Evolutionary conservation across 2,329 filamentous ascomycete genomes (phyloP).

Genomic region (Ampelomyces quisqualis): DNA sequence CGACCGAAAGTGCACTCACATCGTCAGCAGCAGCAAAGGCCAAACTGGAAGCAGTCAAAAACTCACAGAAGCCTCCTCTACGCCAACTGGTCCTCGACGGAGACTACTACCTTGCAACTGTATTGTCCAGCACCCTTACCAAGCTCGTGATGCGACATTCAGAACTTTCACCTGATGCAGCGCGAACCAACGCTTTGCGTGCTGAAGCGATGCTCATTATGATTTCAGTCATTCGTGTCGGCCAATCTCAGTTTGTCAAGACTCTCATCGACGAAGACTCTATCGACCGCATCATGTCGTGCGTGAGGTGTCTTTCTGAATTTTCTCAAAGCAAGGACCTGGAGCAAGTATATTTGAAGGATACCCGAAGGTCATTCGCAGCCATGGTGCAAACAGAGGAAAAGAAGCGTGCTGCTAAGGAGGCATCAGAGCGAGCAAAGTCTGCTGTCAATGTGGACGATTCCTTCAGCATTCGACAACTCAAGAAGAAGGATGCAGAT

Average conservation of each 20-base stretch:
- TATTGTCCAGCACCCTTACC: constrained; percentile 92
- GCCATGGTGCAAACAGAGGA: constrained; percentile 97
- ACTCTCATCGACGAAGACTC: constrained; percentile 97
- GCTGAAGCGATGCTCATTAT: constrained; percentile 99
- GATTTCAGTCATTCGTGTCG: constrained; percentile 97
- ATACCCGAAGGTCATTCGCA: constrained; percentile 92
- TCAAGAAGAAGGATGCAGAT: constrained; percentile 82
- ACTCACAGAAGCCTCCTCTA: constrained; percentile 92
- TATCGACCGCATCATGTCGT: constrained; percentile 97
- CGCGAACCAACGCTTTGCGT: constrained; percentile 87
- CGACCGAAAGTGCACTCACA: constrained; percentile 92
- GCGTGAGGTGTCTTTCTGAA: constrained; percentile 86
- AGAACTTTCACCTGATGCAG: constrained; percentile 82
- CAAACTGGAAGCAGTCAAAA: constrained; percentile 92
- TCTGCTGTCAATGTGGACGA: constrained; percentile 94
- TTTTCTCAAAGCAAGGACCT: constrained; percentile 88
- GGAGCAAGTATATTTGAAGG: constrained; percentile 88
- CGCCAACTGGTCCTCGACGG: constrained; percentile 90
- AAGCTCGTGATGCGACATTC: constrained; percentile 98
- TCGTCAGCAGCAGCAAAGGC: constrained; percentile 88
- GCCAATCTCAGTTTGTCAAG: constrained; percentile 98
- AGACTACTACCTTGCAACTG: constrained; percentile 93
- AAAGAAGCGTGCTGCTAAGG: constrained; percentile 95
- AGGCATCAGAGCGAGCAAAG: constrained; percentile 89
- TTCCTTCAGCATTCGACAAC: constrained; percentile 85